These are phyloP conservation scores for Arthrinium puccinioides DNA, from an alignment of 2,329 filamentous ascomycete species.

Conservation along the genomic window DNA sequence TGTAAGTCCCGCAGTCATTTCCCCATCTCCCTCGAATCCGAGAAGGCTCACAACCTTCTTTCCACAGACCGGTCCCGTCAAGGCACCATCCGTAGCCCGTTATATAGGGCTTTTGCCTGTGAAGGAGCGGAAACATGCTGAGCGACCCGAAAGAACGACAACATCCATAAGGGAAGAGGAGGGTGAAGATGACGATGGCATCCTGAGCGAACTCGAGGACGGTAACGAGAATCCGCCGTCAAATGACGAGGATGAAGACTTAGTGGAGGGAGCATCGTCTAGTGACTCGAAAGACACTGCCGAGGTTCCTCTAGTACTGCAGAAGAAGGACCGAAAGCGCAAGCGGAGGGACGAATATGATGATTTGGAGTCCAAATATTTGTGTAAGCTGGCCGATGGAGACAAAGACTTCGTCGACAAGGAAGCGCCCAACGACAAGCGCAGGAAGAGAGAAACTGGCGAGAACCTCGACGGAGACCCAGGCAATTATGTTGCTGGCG, in stretches of 20 bases:
- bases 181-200: constrained; percentile 25
- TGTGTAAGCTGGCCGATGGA: constrained; percentile 56
- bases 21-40: neutral
- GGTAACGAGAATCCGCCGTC: constrained; percentile 35
- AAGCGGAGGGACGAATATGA: constrained; percentile 63
- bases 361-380: constrained; percentile 63
- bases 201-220: constrained; percentile 29
- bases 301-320: no score
- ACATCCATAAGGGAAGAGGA: constrained; percentile 15
- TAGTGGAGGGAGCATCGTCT: no score
- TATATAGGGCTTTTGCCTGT: constrained; percentile 30
- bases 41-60: constrained; percentile 4
- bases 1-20: constrained; percentile 41
- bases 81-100: constrained; percentile 35
- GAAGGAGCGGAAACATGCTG: constrained; percentile 25
- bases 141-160: constrained; percentile 15
- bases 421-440: constrained; percentile 46
- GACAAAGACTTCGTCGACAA: constrained; percentile 51
- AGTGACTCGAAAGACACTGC: no score
- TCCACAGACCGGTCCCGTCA: constrained; percentile 43
- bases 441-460: constrained; percentile 38
- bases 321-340: constrained; percentile 51
- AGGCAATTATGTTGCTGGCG: no score
- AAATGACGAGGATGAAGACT: constrained; percentile 36
- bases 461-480: constrained; percentile 11